Conservation (phyloP, 306 rosid genomes). For the Delonix regia region DNA sequence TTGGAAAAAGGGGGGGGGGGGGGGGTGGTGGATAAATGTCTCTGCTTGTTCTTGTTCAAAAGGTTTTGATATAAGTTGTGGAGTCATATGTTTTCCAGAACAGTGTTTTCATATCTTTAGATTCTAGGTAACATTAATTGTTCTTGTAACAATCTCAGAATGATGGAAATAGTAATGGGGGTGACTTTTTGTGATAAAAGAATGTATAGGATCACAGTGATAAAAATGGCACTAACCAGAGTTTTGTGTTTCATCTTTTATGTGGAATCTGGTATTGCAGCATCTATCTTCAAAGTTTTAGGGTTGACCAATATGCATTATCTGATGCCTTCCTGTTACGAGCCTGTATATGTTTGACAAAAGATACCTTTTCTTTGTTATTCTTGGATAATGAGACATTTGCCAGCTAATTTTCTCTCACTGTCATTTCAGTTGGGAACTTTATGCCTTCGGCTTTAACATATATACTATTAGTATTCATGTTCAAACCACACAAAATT, state of each 20-base stretch:
- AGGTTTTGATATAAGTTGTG: conserved; percentile 4
- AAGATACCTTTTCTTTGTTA: background rate
- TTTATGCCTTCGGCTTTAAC: background rate
- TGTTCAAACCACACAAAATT: background rate
- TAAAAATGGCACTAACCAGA: conserved; percentile 1
- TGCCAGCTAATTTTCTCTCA: background rate
- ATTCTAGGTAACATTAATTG: background rate
- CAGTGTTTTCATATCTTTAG: background rate
- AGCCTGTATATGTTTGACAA: background rate
- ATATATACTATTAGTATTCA: conserved; percentile 11
- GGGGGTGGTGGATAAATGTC: background rate
- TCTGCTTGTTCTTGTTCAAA: background rate
- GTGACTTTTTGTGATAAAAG: conserved; percentile 13
- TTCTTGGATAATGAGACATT: background rate
- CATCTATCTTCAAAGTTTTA: conserved; percentile 2
- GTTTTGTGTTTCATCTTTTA: background rate
- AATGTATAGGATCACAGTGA: conserved; percentile 13
- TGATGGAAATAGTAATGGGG: background rate
- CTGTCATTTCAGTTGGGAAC: background rate
- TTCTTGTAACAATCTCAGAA: background rate
- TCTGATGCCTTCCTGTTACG: background rate
- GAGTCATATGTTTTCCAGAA: background rate
- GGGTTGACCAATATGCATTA: background rate
- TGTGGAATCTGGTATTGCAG: background rate
- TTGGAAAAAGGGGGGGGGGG: background rate